phyloP scores from a whole-genome alignment of 1,284 basidiomycete species.

The Irpex sp. region DNA sequence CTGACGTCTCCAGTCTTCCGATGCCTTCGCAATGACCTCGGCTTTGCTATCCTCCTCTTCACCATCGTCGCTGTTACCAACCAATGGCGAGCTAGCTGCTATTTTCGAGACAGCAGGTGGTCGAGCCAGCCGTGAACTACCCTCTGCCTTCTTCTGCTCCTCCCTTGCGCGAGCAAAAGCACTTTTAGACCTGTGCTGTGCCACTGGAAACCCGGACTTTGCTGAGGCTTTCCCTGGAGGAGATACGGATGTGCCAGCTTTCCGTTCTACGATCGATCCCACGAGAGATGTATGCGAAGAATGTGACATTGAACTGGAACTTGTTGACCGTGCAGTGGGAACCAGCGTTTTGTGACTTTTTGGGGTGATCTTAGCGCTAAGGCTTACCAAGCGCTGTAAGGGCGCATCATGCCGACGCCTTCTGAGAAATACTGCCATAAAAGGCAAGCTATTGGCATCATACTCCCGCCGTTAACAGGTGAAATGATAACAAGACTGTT shows the following conservation, averaged over 20 bases:
- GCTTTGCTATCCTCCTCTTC: neutral
- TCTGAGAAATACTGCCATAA: no score
- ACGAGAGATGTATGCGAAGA: conserved; percentile 29
- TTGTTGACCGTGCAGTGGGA: neutral
- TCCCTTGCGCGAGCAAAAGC: conserved; percentile 47
- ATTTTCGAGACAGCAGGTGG: conserved; percentile 11
- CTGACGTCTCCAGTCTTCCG: conserved; percentile 24
- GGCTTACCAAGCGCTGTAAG: no score
- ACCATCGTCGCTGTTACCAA: neutral
- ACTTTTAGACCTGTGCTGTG: conserved; percentile 59
- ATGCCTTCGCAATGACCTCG: conserved; percentile 2
- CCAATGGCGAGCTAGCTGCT: neutral
- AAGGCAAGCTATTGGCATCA: no score
- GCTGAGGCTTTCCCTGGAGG: conserved; percentile 24
- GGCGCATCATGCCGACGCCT: no score
- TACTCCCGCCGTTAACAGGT: no score
- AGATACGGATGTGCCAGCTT: conserved; percentile 25
- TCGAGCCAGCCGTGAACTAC: neutral
- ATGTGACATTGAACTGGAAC: conserved; percentile 2
- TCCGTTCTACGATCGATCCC: conserved; percentile 57
- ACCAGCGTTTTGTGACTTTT: no score
- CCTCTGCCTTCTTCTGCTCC: conserved; percentile 20
- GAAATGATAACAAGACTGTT: no score
- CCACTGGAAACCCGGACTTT: conserved; percentile 48
- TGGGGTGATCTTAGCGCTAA: no score